phyloP scores from a whole-genome alignment of 352 stramenopile genomes.

The Phytophthora sojae region DNA sequence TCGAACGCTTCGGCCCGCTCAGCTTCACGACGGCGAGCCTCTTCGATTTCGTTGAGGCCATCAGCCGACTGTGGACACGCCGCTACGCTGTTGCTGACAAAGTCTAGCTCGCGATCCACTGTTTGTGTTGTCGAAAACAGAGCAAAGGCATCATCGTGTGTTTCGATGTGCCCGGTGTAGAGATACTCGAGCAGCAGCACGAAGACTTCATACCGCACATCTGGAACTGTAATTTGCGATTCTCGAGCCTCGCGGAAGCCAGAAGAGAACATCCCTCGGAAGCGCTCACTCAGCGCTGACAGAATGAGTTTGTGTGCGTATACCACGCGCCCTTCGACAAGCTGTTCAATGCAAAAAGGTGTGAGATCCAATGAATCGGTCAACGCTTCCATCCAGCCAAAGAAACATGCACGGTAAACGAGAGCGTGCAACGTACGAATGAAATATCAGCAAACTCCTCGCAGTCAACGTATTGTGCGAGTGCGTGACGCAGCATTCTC shows the following conservation, averaged over 20 bases:
- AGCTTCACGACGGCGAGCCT: constrained; percentile 22
- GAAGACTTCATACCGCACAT: constrained; percentile 93
- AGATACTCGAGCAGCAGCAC: constrained; percentile 95
- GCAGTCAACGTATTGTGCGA: constrained; percentile 92
- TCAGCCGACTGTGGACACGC: constrained; percentile 44
- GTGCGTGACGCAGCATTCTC: constrained; percentile 69
- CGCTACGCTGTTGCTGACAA: constrained; percentile 35
- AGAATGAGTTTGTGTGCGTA: constrained; percentile 96
- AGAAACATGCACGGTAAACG: neutral
- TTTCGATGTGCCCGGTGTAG: constrained; percentile 86
- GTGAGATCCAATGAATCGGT: constrained; percentile 7
- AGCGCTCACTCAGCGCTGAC: constrained; percentile 93
- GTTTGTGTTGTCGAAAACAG: constrained; percentile 24
- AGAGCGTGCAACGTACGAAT: constrained; percentile 69
- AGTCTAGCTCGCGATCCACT: constrained; percentile 14
- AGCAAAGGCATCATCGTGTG: constrained; percentile 41
- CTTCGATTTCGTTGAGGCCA: constrained; percentile 45
- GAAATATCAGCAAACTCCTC: constrained; percentile 96
- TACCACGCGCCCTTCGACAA: constrained; percentile 94
- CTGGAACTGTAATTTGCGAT: constrained; percentile 89
- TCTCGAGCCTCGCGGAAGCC: constrained; percentile 91
- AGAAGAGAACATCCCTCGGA: constrained; percentile 95
- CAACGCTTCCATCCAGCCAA: neutral
- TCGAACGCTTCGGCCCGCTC: constrained; percentile 21
- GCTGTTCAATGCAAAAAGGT: constrained; percentile 23